phyloP scores from a whole-genome alignment of 495 filamentous ascomycete species.

The Talaromyces ruber region DNA sequence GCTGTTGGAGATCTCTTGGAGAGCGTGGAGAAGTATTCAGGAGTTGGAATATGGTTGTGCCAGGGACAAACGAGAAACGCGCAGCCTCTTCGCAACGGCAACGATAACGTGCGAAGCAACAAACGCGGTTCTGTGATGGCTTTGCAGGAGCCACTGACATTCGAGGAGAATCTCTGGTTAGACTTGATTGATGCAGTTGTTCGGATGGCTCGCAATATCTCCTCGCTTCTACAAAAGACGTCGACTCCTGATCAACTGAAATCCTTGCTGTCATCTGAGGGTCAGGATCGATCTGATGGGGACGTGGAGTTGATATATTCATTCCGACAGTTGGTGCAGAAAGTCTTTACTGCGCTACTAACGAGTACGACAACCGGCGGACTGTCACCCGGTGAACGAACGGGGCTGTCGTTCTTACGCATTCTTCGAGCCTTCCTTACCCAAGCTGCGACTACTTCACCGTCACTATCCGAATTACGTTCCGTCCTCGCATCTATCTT shows the following conservation, averaged over 20 bases:
- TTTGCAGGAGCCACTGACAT: conserved; percentile 53
- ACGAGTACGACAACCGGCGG: conserved; percentile 46
- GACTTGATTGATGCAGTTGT: conserved; percentile 82
- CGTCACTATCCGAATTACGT: conserved; percentile 79
- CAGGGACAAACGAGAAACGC: conserved; percentile 73
- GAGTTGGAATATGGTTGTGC: conserved; percentile 92
- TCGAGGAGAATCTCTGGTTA: conserved; percentile 83
- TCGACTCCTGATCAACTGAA: not conserved
- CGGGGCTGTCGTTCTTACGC: conserved; percentile 73
- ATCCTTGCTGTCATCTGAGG: not conserved
- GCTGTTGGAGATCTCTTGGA: conserved; percentile 54
- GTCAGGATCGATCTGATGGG: not conserved
- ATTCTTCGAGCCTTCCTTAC: conserved; percentile 88
- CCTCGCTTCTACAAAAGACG: conserved; percentile 15
- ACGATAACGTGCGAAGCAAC: conserved; percentile 23
- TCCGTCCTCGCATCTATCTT: conserved; percentile 82
- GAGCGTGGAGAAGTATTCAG: conserved; percentile 75
- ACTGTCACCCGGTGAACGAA: conserved; percentile 25
- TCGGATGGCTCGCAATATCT: conserved; percentile 61
- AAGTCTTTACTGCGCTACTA: conserved; percentile 82
- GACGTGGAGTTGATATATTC: conserved; percentile 44
- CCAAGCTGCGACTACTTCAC: conserved; percentile 69
- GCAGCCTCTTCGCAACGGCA: conserved; percentile 23
- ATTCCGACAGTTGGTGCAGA: conserved; percentile 75
- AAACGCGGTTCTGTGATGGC: conserved; percentile 23